These are phyloP conservation scores for Globisporangium nodosum DNA, from an alignment of 352 stramenopile species.

Conservation along the genomic window DNA sequence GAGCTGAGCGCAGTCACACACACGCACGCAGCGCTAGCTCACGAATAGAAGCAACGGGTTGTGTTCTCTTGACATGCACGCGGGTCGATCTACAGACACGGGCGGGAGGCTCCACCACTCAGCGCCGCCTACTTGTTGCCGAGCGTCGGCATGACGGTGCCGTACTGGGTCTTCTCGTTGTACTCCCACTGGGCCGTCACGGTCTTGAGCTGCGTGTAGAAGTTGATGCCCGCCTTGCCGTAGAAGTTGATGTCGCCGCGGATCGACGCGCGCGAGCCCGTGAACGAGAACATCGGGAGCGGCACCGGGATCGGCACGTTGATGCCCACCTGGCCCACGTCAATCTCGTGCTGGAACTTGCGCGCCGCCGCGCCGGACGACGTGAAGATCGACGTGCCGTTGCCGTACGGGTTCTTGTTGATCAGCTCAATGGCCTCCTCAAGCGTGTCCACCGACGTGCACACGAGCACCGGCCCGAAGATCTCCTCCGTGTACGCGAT, in stretches of 20 bases:
- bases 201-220: constrained; percentile 98
- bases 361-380: constrained; percentile 88
- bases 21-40: neutral
- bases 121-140: constrained; percentile 34
- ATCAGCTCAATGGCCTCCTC: constrained; percentile 95
- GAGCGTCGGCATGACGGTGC: constrained; percentile 91
- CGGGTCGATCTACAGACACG: constrained; percentile 6
- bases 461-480: constrained; percentile 95
- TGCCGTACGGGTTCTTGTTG: constrained; percentile 96
- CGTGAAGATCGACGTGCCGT: constrained; percentile 97
- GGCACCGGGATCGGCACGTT: constrained; percentile 98
- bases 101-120: neutral
- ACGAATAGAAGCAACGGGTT: neutral
- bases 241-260: constrained; percentile 97
- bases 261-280: constrained; percentile 92
- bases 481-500: constrained; percentile 94
- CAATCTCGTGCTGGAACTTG: constrained; percentile 96
- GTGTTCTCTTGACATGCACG: neutral
- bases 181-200: constrained; percentile 96
- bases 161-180: constrained; percentile 85
- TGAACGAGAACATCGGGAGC: constrained; percentile 98
- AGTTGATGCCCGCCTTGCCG: constrained; percentile 94
- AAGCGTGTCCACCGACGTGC: constrained; percentile 89
- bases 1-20: neutral
- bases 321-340: constrained; percentile 95